Percentiles rank a stretch among this genome's conserved stretches.
phyloP scores from a whole-genome alignment of 495 filamentous ascomycete genomes.

The Hypoxylon intermedium region DNA sequence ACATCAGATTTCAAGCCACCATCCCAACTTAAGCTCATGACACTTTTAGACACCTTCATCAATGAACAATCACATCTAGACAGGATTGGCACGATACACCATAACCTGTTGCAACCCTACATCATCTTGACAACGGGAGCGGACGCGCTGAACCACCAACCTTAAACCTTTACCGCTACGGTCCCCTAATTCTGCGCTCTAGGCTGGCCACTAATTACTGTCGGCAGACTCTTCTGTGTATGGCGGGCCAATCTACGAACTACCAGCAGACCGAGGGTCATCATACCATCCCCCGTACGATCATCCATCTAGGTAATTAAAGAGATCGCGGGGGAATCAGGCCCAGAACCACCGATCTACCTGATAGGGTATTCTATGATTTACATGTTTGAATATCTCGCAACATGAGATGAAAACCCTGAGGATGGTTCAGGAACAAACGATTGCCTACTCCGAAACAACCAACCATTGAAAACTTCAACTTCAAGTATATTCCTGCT shows the following conservation, averaged over 20 bases:
- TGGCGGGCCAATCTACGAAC: slow-evolving; percentile 21
- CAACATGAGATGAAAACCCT: slow-evolving; percentile 23
- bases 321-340: slow-evolving; percentile 27
- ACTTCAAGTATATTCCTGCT: neutral
- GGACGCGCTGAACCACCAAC: slow-evolving; percentile 14
- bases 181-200: slow-evolving; percentile 19
- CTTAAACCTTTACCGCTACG: slow-evolving; percentile 19
- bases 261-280: slow-evolving; percentile 18
- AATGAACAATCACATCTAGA: slow-evolving; percentile 8
- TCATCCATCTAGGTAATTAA: slow-evolving; percentile 26
- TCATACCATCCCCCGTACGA: slow-evolving; percentile 27
- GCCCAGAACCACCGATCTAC: slow-evolving; percentile 22
- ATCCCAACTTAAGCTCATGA: slow-evolving; percentile 22
- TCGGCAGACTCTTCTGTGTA: slow-evolving; percentile 1
- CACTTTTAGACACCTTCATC: slow-evolving; percentile 9
- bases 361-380: slow-evolving; percentile 13
- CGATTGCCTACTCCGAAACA: too few species aligned
- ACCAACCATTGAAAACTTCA: too few species aligned
- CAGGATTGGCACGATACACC: slow-evolving; percentile 20
- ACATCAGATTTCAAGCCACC: neutral
- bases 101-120: slow-evolving; percentile 30
- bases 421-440: too few species aligned
- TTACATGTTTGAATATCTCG: slow-evolving; percentile 18
- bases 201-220: slow-evolving; percentile 17
- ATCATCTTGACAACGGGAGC: slow-evolving; percentile 17